phyloP scores from a whole-genome alignment of 2,329 filamentous ascomycete genomes.

The Penicillium sp. region DNA sequence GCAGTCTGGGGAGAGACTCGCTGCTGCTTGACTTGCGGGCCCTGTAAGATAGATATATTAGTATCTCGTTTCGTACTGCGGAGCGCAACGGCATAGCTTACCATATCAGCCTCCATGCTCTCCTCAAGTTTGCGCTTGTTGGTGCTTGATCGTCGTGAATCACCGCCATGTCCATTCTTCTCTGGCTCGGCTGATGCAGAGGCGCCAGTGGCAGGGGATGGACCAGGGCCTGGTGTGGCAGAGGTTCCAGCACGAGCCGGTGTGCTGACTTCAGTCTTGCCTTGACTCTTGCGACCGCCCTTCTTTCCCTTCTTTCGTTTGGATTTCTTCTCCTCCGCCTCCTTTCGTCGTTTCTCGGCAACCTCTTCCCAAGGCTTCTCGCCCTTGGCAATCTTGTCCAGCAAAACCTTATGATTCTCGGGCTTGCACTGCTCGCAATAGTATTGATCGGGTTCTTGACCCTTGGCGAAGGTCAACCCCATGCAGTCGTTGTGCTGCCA shows the following conservation, averaged over 20 bases:
- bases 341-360: constrained; percentile 64
- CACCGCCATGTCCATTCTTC: constrained; percentile 30
- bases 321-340: constrained; percentile 59
- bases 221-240: constrained; percentile 28
- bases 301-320: constrained; percentile 59
- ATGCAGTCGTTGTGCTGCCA: constrained; percentile 99
- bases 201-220: constrained; percentile 26
- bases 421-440: constrained; percentile 90
- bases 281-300: constrained; percentile 63
- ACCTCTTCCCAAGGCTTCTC: constrained; percentile 84
- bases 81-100: constrained; percentile 24
- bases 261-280: constrained; percentile 49
- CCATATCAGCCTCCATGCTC: constrained; percentile 36
- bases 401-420: constrained; percentile 75
- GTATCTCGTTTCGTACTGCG: constrained; percentile 6
- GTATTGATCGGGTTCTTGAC: constrained; percentile 80
- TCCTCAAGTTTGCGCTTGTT: constrained; percentile 52
- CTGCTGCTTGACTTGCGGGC: constrained; percentile 46
- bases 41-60: constrained; percentile 35
- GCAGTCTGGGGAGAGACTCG: constrained; percentile 36
- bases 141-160: constrained; percentile 31
- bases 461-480: constrained; percentile 74
- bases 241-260: constrained; percentile 37
- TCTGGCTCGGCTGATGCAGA: constrained; percentile 30
- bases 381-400: constrained; percentile 75